phyloP scores from a whole-genome alignment of 2,329 filamentous ascomycete species.

The Epichloe gansuensis region DNA sequence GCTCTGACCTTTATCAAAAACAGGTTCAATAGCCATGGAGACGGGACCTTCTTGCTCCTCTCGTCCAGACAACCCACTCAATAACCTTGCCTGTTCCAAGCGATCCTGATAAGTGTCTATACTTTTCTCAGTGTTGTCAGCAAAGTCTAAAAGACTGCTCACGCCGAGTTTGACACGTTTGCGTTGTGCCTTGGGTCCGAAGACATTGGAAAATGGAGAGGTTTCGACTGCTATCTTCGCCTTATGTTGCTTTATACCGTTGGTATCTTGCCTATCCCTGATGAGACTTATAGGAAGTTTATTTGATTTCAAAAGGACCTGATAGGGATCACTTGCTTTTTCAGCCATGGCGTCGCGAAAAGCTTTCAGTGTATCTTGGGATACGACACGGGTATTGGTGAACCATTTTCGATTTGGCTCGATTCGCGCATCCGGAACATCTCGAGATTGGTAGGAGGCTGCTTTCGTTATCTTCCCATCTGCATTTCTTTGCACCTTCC shows the following conservation, averaged over 20 bases:
- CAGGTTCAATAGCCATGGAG: slow-evolving; percentile 61
- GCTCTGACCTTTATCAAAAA: slow-evolving; percentile 89
- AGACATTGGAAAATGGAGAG: slow-evolving; percentile 74
- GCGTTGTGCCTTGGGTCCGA: slow-evolving; percentile 83
- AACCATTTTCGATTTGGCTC: slow-evolving; percentile 99
- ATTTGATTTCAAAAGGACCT: slow-evolving; percentile 90
- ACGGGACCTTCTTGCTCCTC: slow-evolving; percentile 36
- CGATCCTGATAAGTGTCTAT: slow-evolving; percentile 72
- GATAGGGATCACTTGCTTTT: slow-evolving; percentile 79
- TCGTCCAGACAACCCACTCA: slow-evolving; percentile 56
- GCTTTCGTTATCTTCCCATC: slow-evolving; percentile 74
- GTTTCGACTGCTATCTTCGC: slow-evolving; percentile 90
- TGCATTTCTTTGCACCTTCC: slow-evolving; percentile 69
- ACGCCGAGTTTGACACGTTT: slow-evolving; percentile 86
- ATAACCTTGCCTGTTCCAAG: slow-evolving; percentile 61
- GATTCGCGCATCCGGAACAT: slow-evolving; percentile 70
- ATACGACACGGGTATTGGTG: slow-evolving; percentile 80
- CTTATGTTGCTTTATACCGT: slow-evolving; percentile 81
- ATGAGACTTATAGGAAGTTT: slow-evolving; percentile 95
- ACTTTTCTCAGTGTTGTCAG: slow-evolving; percentile 64
- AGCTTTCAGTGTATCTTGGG: slow-evolving; percentile 71
- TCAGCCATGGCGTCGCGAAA: slow-evolving; percentile 91
- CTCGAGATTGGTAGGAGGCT: slow-evolving; percentile 70
- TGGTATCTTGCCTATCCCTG: slow-evolving; percentile 59
- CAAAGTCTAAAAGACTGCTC: slow-evolving; percentile 68